phyloP scores from a whole-genome alignment of 2,329 filamentous ascomycete species.

The Neodidymelliopsis sp. region DNA sequence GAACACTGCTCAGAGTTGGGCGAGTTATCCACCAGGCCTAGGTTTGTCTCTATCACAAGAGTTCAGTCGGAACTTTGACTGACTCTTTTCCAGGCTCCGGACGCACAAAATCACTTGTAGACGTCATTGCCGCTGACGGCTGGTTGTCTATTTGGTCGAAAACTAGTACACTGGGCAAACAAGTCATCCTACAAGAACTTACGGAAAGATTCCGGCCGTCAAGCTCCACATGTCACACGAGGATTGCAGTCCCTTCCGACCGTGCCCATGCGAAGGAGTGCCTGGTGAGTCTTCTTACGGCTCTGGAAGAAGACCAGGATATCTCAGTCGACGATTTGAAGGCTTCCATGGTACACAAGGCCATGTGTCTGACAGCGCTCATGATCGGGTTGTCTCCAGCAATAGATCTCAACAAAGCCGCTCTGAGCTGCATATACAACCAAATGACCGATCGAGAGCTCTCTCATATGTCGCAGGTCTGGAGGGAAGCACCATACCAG shows the following conservation, averaged over 20 bases:
- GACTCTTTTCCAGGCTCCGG: not conserved
- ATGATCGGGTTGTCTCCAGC: not conserved
- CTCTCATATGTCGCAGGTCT: not conserved
- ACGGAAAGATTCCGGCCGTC: not conserved
- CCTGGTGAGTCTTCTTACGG: not conserved
- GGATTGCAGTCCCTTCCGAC: not conserved
- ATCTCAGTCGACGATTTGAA: not conserved
- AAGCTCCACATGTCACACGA: not conserved
- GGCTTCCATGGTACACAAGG: not conserved
- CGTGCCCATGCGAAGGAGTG: not conserved
- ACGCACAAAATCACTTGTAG: not conserved
- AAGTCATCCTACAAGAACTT: conserved; percentile 1
- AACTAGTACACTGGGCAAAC: conserved; percentile 3
- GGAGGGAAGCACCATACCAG: not conserved
- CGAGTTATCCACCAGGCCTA: not conserved
- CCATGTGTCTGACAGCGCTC: not conserved
- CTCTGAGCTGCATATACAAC: not conserved
- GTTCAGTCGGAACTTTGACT: not conserved
- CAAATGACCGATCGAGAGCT: not conserved
- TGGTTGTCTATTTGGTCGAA: conserved; percentile 2
- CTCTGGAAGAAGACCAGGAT: not conserved
- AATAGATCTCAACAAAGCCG: not conserved
- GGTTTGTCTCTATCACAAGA: not conserved
- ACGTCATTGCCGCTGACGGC: not conserved
- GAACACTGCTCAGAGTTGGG: conserved; percentile 3